Percentiles rank a stretch among this genome's conserved stretches.
phyloP scores from a whole-genome alignment of 2,329 filamentous ascomycete species.

The Juglanconis oblonga region DNA sequence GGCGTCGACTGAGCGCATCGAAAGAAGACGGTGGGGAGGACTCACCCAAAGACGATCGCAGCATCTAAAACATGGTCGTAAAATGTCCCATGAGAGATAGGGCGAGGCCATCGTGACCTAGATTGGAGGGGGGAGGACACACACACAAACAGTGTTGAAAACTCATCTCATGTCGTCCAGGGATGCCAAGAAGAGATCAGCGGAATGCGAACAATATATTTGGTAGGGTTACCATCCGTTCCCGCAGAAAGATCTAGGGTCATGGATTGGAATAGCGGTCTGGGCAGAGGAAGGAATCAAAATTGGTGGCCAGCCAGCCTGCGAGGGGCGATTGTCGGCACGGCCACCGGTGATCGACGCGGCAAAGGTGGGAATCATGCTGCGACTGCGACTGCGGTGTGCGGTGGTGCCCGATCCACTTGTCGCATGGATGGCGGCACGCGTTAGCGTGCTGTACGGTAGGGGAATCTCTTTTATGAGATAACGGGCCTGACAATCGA shows the following conservation, averaged over 20 bases:
- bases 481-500: too few species aligned
- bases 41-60: conserved; percentile 17
- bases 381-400: neutral
- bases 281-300: conserved; percentile 5
- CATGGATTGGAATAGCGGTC: conserved; percentile 15
- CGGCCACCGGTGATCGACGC: conserved; percentile 1
- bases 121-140: neutral
- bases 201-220: neutral
- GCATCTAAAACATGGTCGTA: conserved; percentile 17
- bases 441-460: conserved; percentile 1
- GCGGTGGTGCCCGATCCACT: neutral
- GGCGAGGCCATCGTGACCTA: conserved; percentile 5
- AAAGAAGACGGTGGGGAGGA: neutral
- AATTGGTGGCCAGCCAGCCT: neutral
- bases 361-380: neutral
- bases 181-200: conserved; percentile 7
- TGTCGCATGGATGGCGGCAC: neutral
- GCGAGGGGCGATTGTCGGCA: neutral
- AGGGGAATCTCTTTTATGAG: neutral
- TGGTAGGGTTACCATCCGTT: neutral
- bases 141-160: neutral
- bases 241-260: neutral
- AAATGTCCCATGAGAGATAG: conserved; percentile 14
- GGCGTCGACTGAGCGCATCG: neutral
- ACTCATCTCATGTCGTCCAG: conserved; percentile 1